Percentiles rank a stretch among this genome's conserved stretches.
Conservation (phyloP, 108 stramenopile genomes). For the Nannochloropsis salina region DNA sequence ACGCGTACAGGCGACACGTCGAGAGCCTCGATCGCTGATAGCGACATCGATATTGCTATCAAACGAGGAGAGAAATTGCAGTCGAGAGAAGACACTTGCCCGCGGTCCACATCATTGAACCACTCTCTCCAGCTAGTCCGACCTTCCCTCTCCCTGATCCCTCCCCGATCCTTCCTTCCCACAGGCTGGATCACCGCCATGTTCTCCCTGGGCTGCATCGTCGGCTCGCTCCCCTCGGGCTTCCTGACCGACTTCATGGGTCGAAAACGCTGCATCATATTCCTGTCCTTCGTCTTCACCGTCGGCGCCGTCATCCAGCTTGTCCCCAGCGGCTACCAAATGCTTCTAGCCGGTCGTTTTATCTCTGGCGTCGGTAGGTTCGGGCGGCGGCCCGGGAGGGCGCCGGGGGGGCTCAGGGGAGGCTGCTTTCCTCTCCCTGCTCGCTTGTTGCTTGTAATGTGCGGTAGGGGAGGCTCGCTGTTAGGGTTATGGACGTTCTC, state of each 20-base stretch:
- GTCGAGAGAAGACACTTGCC: too few relatives aligned
- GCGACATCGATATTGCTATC: too few relatives aligned
- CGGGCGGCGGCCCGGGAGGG: too few relatives aligned
- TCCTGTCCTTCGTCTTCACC: conserved; percentile 22
- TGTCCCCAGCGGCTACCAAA: background rate
- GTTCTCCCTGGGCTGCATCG: conserved; percentile 20
- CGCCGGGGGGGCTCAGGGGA: too few relatives aligned
- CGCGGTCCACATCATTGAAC: too few relatives aligned
- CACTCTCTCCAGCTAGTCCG: background rate
- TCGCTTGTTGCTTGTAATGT: too few relatives aligned
- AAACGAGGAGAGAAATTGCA: too few relatives aligned
- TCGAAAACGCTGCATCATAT: background rate
- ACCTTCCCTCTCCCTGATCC: background rate
- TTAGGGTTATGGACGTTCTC: too few relatives aligned
- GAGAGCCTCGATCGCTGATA: too few relatives aligned
- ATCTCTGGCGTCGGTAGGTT: background rate
- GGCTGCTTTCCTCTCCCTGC: too few relatives aligned
- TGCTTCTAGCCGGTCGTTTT: background rate
- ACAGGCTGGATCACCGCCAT: conserved; percentile 28
- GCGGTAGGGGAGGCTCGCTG: too few relatives aligned
- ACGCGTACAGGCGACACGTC: conserved; percentile 40
- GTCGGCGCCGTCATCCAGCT: conserved; percentile 15
- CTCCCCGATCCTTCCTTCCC: background rate
- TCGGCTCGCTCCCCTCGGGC: conserved; percentile 13
- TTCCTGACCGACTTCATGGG: background rate